phyloP scores from a whole-genome alignment of 108 stramenopile species.

The Aurantiochytrium sp. region DNA sequence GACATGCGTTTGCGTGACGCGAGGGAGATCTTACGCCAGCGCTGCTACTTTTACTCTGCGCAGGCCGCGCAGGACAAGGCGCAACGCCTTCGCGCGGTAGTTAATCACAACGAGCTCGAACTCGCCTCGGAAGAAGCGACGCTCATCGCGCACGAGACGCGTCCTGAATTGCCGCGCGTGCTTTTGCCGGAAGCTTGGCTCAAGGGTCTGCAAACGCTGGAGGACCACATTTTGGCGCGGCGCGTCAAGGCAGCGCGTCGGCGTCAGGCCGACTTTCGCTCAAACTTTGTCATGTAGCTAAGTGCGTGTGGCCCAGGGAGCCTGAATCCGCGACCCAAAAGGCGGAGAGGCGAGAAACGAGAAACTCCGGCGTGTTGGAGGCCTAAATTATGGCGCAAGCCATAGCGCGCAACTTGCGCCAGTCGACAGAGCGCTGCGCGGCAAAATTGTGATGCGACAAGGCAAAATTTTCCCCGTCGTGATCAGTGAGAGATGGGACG shows the following conservation, averaged over 20 bases:
- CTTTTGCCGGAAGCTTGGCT: neutral
- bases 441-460: too few relatives aligned
- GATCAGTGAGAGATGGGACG: too few relatives aligned
- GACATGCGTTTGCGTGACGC: neutral
- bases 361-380: too few relatives aligned
- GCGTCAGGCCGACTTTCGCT: neutral
- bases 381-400: too few relatives aligned
- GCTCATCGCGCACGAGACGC: neutral
- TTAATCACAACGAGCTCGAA: neutral
- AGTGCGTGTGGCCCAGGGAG: too few relatives aligned
- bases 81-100: neutral
- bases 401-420: too few relatives aligned
- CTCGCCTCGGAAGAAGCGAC: neutral
- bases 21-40: neutral
- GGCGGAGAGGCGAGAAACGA: too few relatives aligned
- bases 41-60: conserved; percentile 24
- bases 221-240: neutral
- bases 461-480: too few relatives aligned
- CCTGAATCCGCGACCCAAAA: too few relatives aligned
- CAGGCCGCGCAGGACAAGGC: neutral
- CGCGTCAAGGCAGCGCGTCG: neutral
- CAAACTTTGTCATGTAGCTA: conserved; percentile 17
- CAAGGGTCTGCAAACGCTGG: neutral
- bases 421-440: too few relatives aligned
- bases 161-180: conserved; percentile 18